phyloP scores from a whole-genome alignment of 441 rosid genomes.

The Erodium chrysanthum region DNA sequence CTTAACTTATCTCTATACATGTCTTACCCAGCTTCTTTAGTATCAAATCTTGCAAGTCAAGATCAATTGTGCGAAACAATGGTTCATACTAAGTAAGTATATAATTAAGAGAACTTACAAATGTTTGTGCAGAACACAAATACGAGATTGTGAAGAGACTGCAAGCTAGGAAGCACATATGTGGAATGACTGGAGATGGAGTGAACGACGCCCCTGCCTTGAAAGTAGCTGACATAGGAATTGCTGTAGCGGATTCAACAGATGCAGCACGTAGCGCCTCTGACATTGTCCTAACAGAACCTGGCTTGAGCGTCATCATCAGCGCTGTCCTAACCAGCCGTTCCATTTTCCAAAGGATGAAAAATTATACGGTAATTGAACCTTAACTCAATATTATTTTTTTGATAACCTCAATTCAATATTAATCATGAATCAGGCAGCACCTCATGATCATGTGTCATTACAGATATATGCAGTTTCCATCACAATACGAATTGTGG shows the following conservation, averaged over 20 bases:
- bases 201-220: conserved; percentile 88
- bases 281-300: conserved; percentile 81
- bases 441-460: too few relatives aligned
- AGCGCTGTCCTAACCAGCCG: conserved; percentile 88
- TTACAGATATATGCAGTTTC: conserved; percentile 68
- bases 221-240: conserved; percentile 84
- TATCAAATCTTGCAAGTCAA: too few relatives aligned
- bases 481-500: conserved; percentile 80
- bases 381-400: background rate
- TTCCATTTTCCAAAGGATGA: conserved; percentile 94
- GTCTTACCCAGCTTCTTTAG: too few relatives aligned
- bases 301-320: conserved; percentile 74
- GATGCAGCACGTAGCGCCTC: conserved; percentile 88
- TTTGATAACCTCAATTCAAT: too few relatives aligned
- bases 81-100: too few relatives aligned
- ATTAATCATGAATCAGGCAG: too few relatives aligned
- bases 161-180: conserved; percentile 78
- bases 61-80: too few relatives aligned
- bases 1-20: too few relatives aligned
- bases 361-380: conserved; percentile 58
- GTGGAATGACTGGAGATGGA: conserved; percentile 96
- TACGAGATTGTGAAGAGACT: conserved; percentile 80
- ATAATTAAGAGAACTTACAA: too few relatives aligned
- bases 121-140: conserved; percentile 47
- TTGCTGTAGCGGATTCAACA: conserved; percentile 88